Evolutionary conservation across 2,329 filamentous ascomycete genomes (phyloP).

Genomic region (Herpotrichia juniperi): DNA sequence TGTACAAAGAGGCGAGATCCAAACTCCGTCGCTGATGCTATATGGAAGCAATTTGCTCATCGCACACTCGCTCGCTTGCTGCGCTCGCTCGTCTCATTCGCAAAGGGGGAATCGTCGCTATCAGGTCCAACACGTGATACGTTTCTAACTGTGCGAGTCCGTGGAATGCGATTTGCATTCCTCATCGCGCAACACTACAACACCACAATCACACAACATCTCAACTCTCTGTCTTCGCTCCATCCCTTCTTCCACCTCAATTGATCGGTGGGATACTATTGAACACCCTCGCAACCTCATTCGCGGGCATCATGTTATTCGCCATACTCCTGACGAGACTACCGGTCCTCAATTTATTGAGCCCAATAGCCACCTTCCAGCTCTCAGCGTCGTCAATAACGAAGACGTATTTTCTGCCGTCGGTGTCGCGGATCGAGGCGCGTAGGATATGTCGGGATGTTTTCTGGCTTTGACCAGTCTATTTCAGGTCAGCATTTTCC

Average conservation of each 20-base stretch:
- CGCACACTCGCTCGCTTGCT: not conserved
- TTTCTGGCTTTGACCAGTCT: slow-evolving; percentile 51
- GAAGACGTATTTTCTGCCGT: slow-evolving; percentile 68
- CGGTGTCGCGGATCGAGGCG: slow-evolving; percentile 63
- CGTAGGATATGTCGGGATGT: slow-evolving; percentile 60
- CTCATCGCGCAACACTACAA: not conserved
- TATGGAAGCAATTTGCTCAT: slow-evolving; percentile 6
- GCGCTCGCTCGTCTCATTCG: slow-evolving; percentile 1
- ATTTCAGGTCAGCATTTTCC: slow-evolving; percentile 14
- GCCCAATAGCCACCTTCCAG: slow-evolving; percentile 67
- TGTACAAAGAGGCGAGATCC: not conserved
- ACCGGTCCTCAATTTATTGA: slow-evolving; percentile 62
- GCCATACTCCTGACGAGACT: slow-evolving; percentile 61
- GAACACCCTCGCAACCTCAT: slow-evolving; percentile 49
- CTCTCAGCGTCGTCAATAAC: slow-evolving; percentile 64
- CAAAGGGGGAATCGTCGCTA: slow-evolving; percentile 1
- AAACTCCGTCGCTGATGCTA: slow-evolving; percentile 37
- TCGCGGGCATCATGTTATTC: slow-evolving; percentile 58
- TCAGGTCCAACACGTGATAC: slow-evolving; percentile 1
- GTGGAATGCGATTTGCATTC: not conserved
- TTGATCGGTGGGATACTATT: slow-evolving; percentile 28
- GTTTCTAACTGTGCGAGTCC: not conserved
- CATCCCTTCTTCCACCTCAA: not conserved
- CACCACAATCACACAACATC: not conserved
- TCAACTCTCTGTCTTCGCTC: not conserved